phyloP scores from a whole-genome alignment of 2,329 filamentous ascomycete genomes.

The Clarireedia paspali region DNA sequence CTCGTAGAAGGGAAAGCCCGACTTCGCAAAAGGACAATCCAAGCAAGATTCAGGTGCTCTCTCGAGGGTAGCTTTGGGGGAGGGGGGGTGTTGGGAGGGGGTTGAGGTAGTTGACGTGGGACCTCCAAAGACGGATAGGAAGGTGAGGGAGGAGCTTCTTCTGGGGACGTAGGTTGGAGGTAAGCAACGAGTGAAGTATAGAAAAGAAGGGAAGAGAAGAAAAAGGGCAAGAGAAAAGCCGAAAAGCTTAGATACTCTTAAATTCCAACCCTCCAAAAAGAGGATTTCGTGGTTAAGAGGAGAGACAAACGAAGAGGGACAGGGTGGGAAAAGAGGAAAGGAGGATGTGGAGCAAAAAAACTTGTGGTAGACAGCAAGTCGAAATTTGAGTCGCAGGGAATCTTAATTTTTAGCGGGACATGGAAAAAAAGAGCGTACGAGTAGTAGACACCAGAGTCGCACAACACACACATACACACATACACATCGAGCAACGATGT shows the following conservation, averaged over 20 bases:
- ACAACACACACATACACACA: no score
- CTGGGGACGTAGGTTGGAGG: conserved; percentile 37
- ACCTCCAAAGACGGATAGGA: conserved; percentile 57
- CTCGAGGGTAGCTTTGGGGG: conserved; percentile 34
- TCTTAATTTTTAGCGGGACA: conserved; percentile 6
- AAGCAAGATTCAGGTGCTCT: background rate
- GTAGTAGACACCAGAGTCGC: background rate
- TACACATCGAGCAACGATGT: no score
- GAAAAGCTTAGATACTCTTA: no score
- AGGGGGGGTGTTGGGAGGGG: conserved; percentile 25
- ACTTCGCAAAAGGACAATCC: conserved; percentile 11
- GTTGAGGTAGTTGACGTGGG: conserved; percentile 5
- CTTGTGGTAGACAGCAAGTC: conserved; percentile 6
- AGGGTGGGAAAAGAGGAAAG: background rate
- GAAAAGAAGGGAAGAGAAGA: background rate
- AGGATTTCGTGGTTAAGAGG: no score
- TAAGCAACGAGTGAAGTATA: conserved; percentile 24
- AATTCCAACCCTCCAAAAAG: no score
- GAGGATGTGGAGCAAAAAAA: conserved; percentile 9
- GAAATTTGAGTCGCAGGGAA: conserved; percentile 8
- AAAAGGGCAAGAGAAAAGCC: background rate
- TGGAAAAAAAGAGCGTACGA: background rate
- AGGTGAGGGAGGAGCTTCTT: conserved; percentile 40
- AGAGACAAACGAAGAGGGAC: background rate
- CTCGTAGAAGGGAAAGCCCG: conserved; percentile 63